Conservation (phyloP, 148 eudicot genomes). For the Chenopodium quinoa region DNA sequence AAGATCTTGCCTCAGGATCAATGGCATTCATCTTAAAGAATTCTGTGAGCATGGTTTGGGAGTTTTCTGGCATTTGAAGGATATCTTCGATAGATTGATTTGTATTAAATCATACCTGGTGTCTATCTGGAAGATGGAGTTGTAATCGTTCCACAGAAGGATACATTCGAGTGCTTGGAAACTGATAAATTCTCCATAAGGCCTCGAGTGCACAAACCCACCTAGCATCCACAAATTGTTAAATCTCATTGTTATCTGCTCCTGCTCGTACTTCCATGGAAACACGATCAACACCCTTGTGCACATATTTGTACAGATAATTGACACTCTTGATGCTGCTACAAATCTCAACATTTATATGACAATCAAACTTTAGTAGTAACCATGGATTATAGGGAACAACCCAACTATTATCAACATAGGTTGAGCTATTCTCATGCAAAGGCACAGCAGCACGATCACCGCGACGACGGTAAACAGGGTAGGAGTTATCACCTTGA, state of each 20-base stretch:
- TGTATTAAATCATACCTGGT: background rate
- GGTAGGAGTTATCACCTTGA: slow-evolving; percentile 3
- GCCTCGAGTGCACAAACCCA: slow-evolving; percentile 6
- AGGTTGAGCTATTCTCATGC: background rate
- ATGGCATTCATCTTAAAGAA: slow-evolving; percentile 1
- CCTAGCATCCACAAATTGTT: background rate
- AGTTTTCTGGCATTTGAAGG: background rate
- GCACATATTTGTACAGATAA: slow-evolving; percentile 10
- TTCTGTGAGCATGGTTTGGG: slow-evolving; percentile 1
- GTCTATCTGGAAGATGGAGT: background rate
- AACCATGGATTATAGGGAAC: background rate
- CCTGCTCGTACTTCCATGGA: background rate
- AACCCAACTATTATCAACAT: background rate
- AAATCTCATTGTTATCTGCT: background rate
- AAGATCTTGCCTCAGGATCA: background rate
- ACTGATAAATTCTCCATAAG: slow-evolving; percentile 3
- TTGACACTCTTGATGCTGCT: slow-evolving; percentile 2
- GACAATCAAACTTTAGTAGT: slow-evolving; percentile 4
- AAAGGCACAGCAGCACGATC: background rate
- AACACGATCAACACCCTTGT: background rate
- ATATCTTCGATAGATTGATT: background rate
- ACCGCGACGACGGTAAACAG: background rate
- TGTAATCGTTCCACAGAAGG: background rate
- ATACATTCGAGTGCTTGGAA: background rate
- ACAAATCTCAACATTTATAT: slow-evolving; percentile 10